Base-by-base conservation (phyloP, 225 moss, liverwort and hornwort genomes). In the Antitrichia curtipendula region DNA sequence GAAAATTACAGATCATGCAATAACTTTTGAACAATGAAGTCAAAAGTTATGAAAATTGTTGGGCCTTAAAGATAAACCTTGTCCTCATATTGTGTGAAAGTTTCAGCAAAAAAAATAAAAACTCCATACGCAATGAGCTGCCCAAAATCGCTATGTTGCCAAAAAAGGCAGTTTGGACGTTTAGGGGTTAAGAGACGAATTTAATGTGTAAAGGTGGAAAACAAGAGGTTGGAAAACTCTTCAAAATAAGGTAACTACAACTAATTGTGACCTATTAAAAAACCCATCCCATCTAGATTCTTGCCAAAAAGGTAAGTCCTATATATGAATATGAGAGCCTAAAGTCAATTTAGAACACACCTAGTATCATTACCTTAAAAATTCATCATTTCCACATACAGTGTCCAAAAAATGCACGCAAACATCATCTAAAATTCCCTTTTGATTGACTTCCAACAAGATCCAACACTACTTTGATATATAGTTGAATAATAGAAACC, bases 341-440 rank as follows among this genome's bases (percentile, higher is more conserved):
- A 52, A 1, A 7, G 1, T 74, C 4, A 19, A 19, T 19, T 74
- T 19, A 49, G 2, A 5, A 21, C 23, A 5, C 1, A 8, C 3
- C 5, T 23, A 36, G 14, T 3, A 53, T 23, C 14, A 34, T 3
- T 0, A 75, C 5, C 52, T 34, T 5, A 7, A 22, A 75, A 52
- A 34, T 34, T 75, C 22, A 34, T 52, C 1, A 0, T 52, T 52
- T 22, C 32, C 0, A 14, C 14, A 14, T 52, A 34, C 3, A 34
- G 22, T 52, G 22, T 23, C 5, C 1, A 5, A 50, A 52, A 75
- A 75, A 34, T 50, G 5, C 9, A 34, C 50, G 2, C 9, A 36
- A 53, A 36, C 2, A 53, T 36, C 3, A 22, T 23, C 0, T 53
- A 0, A 75, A 75, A 36, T 19, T 9, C 1, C 3, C 2, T 36